Base-by-base conservation (phyloP, 2,329 filamentous ascomycete genomes). In the Didymella keratinophila region DNA sequence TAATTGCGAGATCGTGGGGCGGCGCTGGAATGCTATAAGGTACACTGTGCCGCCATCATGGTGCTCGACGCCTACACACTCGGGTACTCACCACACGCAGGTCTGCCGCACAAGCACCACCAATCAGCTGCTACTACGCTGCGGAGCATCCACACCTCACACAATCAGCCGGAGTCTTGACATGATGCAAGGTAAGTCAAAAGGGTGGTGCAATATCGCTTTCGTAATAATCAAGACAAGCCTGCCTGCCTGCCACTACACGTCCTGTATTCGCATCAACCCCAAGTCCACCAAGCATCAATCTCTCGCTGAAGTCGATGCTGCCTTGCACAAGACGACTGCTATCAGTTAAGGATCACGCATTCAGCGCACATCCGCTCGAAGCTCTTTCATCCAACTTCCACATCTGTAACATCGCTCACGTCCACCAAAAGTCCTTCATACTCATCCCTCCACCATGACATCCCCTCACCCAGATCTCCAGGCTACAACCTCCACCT, bases 401-500 rank as follows among this genome's bases (percentile, higher is more conserved):
- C n/a, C n/a, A n/a, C 14, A 34, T 34, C 14, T 16, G 11, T n/a
- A 10, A 18, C 3, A 10, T 18, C 16, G 14, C 34, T 18, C 34
- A 18, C 14, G 2, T 34, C 5, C 32, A 34, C 14, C 9, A 16
- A 6, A 10, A 34, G 2, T 16, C 3, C 14, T 1, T 4, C 32
- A 34, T 7, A 18, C 34, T 37, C 6, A 18, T 37, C 16, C n/a
- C 18, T 8, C 14, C 43, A 9, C 9, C 37, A 11, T 23, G 9
- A 49, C 21, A 14, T n/a, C 14, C 21, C 30, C 28, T 20, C 32
- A 36, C 30, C 30, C 28, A 18, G 5, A 8, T 12, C 28, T 25
- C 39, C 21, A 23, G 12, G 16, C 12, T 45, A 58, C 52, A 69
- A 51, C 16, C 2, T 56, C 65, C 68, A 71, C 43, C 49, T 62